A percentile compares a stretch with the other conserved stretches of the same genome.
These are phyloP conservation scores for Alternaria postmessia DNA, from an alignment of 2,329 filamentous ascomycete species.

Conservation along the genomic window DNA sequence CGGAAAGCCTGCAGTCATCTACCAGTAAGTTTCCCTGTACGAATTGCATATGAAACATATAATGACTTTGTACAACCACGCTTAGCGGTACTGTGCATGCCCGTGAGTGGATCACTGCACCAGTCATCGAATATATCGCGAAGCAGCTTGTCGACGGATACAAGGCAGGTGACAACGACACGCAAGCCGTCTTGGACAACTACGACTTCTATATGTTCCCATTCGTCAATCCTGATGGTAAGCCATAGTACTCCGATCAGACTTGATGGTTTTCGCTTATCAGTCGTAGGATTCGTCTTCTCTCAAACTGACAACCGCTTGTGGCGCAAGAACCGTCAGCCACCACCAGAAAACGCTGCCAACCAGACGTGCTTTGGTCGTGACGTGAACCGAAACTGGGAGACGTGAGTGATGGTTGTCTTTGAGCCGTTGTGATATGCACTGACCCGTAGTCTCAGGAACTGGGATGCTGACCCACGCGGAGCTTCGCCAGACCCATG, in stretches of 20 bases:
- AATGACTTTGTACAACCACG: not conserved
- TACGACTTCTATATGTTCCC: slow-evolving; percentile 48
- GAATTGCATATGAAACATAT: not conserved
- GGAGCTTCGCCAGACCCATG: slow-evolving; percentile 43
- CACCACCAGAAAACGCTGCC: slow-evolving; percentile 33
- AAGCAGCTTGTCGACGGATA: slow-evolving; percentile 40
- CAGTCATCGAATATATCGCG: slow-evolving; percentile 47
- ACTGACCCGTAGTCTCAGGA: not conserved
- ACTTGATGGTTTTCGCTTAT: not conserved
- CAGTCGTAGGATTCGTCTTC: slow-evolving; percentile 40
- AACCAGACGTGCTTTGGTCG: slow-evolving; percentile 42
- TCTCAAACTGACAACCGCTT: slow-evolving; percentile 45
- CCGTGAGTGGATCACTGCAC: slow-evolving; percentile 48
- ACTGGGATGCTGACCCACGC: slow-evolving; percentile 37
- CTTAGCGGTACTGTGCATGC: slow-evolving; percentile 39
- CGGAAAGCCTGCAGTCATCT: slow-evolving; percentile 43
- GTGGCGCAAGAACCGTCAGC: slow-evolving; percentile 48
- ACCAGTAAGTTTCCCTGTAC: slow-evolving; percentile 21
- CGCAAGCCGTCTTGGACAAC: slow-evolving; percentile 43
- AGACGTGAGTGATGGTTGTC: slow-evolving; percentile 12
- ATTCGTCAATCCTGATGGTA: slow-evolving; percentile 45
- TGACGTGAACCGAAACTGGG: slow-evolving; percentile 49
- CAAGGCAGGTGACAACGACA: slow-evolving; percentile 33
- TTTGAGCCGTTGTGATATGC: not conserved
- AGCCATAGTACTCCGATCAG: not conserved